Percentiles rank a stretch among this genome's conserved stretches.
These are phyloP conservation scores for Scutellaria barbata DNA, from an alignment of 257 asterid genomes.

Conservation along the genomic window DNA sequence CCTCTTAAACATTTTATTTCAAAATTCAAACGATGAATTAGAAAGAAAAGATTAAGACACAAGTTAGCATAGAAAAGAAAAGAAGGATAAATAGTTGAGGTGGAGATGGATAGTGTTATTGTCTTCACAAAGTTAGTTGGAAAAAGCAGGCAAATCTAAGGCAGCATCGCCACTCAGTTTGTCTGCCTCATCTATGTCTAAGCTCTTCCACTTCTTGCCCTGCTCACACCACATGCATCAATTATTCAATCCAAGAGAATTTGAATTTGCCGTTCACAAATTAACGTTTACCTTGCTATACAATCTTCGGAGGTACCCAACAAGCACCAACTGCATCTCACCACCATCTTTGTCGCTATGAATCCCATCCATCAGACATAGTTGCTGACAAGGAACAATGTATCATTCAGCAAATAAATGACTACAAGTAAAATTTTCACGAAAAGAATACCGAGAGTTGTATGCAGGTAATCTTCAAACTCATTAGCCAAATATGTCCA, in stretches of 20 bases:
- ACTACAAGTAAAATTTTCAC: too few species aligned
- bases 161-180: constrained; percentile 52
- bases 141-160: constrained; percentile 55
- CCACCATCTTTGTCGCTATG: constrained; percentile 37
- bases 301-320: constrained; percentile 71
- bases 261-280: background rate
- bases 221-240: constrained; percentile 32
- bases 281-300: constrained; percentile 46
- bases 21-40: too few species aligned
- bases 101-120: too few species aligned
- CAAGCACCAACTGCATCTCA: constrained; percentile 60
- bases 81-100: too few species aligned
- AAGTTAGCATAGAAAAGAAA: too few species aligned
- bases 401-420: too few species aligned
- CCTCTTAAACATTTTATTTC: too few species aligned
- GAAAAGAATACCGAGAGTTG: constrained; percentile 2
- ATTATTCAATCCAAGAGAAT: background rate
- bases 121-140: constrained; percentile 39
- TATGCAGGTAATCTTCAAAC: background rate
- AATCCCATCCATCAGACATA: constrained; percentile 44
- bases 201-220: constrained; percentile 35
- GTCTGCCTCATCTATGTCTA: constrained; percentile 57
- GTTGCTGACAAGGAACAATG: constrained; percentile 44
- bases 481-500: background rate
- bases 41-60: too few species aligned